A percentile compares a stretch with the other conserved stretches of the same genome.
phyloP scores from a whole-genome alignment of 257 asterid genomes.

The Nicotiana attenuata region DNA sequence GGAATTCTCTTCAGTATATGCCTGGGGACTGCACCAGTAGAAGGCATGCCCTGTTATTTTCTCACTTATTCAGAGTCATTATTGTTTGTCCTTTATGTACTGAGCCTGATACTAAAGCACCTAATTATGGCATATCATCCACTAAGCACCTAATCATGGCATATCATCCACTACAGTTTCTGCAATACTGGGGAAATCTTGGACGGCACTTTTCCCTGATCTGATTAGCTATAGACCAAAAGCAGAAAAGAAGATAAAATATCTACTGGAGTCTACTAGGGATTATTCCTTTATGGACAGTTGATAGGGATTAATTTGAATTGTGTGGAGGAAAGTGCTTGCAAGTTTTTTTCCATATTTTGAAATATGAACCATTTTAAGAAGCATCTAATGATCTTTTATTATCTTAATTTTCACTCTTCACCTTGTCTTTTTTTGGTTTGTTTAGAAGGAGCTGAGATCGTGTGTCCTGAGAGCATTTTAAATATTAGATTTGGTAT shows the following conservation, averaged over 20 bases:
- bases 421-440: background rate
- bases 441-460: conserved; percentile 50
- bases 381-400: background rate
- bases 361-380: background rate
- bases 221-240: background rate
- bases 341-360: background rate
- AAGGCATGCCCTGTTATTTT: conserved; percentile 36
- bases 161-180: conserved; percentile 1
- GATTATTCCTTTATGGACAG: background rate
- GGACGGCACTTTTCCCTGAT: background rate
- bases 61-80: conserved; percentile 7
- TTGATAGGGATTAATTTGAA: background rate
- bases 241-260: background rate
- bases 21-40: conserved; percentile 33
- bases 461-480: conserved; percentile 49
- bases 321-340: background rate
- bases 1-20: conserved; percentile 77
- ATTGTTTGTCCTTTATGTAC: background rate
- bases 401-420: background rate
- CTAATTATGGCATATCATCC: background rate
- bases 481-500: conserved; percentile 68
- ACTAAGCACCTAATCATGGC: background rate
- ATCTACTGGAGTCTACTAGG: conserved; percentile 1
- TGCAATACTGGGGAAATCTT: conserved; percentile 8
- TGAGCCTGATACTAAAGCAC: background rate